Base-by-base conservation (phyloP, 2,329 filamentous ascomycete genomes). In the Pseudogymnoascus sp. region DNA sequence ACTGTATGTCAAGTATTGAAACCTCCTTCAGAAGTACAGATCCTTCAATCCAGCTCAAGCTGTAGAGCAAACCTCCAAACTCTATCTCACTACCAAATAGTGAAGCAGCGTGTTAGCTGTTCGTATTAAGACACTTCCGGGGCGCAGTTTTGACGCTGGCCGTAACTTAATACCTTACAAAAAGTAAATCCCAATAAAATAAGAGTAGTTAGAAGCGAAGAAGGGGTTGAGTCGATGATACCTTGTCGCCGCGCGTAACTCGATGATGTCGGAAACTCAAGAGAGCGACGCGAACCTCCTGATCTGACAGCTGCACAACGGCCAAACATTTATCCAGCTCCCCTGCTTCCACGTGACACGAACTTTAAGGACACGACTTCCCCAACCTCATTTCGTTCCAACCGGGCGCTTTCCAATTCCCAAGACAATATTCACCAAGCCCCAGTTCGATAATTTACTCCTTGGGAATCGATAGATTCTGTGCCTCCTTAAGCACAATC, bases 331-430 rank as follows among this genome's bases (percentile, higher is more conserved):
- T 52, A 30, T 52, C 45, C 45, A 52, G n/a, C 9, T 19, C 45
- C 45, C 45, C 15, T 52, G 26, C 10, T 30, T 13, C 45, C 45
- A 52, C 45, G 45, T 52, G 45, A 52, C 45, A 18, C 5, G 4
- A 19, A 52, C 45, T 33, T 52, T 52, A 52, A 52, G 45, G 55
- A 57, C 55, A 57, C 55, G 55, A 57, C 55, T 57, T 13, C 41
- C 41, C 23, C 15, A 52, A 52, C 45, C 45, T 52, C 45, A 52
- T 52, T 52, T 52, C 45, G 45, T 30, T 52, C 45, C 45, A 52
- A 52, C 45, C 45, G 8, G 45, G 45, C 45, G 45, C 45, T 52
- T 52, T 52, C 45, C n/a, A 52, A 52, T 52, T 52, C 45, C 26
- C 45, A 30, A 30, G 45, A 52, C 45, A 28, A 13, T 30, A 52